phyloP scores from a whole-genome alignment of 306 rosid genomes.

The Dryas alaskensis region DNA sequence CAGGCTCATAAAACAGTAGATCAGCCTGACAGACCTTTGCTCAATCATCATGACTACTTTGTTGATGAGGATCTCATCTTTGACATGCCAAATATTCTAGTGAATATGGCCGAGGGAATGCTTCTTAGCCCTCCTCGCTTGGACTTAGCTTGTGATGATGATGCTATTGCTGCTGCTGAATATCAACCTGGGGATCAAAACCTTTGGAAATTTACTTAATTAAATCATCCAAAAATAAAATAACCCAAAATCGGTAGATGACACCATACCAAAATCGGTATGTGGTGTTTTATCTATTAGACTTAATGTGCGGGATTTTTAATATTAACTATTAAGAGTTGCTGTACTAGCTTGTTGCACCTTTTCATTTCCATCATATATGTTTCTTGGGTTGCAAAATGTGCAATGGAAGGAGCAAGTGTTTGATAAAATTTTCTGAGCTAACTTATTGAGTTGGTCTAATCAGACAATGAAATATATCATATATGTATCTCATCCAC shows the following conservation, averaged over 20 bases:
- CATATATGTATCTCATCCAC: no score
- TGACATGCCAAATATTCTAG: constrained; percentile 78
- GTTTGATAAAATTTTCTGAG: neutral
- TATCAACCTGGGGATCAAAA: constrained; percentile 23
- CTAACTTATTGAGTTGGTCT: neutral
- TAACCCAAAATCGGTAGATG: constrained; percentile 10
- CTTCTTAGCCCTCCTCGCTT: constrained; percentile 88
- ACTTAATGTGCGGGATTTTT: constrained; percentile 2
- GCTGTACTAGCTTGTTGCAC: neutral
- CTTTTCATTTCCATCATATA: neutral
- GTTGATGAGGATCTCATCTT: constrained; percentile 87
- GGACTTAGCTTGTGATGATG: constrained; percentile 24
- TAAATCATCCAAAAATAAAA: neutral
- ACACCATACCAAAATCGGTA: neutral
- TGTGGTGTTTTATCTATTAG: neutral
- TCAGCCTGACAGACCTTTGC: neutral
- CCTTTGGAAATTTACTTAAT: constrained; percentile 39
- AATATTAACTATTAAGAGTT: neutral
- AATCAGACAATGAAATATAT: no score
- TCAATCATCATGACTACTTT: constrained; percentile 36
- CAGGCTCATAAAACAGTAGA: neutral
- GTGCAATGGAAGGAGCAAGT: neutral
- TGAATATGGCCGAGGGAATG: constrained; percentile 92
- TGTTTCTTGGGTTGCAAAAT: neutral
- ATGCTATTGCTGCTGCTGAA: neutral